A percentile compares a stretch with the other conserved stretches of the same genome.
Evolutionary conservation across 176 grass and related monocot genomes (phyloP).

Genomic region (Ensete ventricosum): DNA sequence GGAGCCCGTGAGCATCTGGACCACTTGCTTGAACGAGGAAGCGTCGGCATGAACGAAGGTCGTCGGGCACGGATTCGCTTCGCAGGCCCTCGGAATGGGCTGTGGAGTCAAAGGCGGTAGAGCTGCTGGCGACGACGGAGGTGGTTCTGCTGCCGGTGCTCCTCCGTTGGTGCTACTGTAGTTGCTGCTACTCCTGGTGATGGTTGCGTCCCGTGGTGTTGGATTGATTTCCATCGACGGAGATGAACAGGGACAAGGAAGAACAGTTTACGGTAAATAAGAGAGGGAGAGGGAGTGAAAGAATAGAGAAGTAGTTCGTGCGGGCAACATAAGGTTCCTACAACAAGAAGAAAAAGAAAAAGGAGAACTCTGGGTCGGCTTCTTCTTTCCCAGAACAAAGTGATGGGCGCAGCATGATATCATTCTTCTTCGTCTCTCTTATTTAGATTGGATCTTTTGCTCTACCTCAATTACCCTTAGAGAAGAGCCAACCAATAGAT

Average conservation of each 20-base stretch:
- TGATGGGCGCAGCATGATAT: not conserved
- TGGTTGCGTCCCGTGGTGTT: slow-evolving; percentile 2
- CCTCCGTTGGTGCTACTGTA: slow-evolving; percentile 21
- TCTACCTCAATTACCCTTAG: not conserved
- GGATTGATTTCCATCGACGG: not conserved
- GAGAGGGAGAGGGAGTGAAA: not conserved
- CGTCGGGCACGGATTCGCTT: slow-evolving; percentile 69
- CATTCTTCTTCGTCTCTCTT: not conserved
- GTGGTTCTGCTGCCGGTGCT: not conserved
- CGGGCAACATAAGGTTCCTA: not conserved
- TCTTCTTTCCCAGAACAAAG: not conserved
- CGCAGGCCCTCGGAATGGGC: slow-evolving; percentile 56
- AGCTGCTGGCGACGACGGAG: slow-evolving; percentile 23
- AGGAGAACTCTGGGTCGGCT: not conserved
- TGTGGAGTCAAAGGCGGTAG: slow-evolving; percentile 16
- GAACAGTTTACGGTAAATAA: not conserved
- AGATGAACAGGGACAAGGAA: not conserved
- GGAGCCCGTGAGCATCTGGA: slow-evolving; percentile 93
- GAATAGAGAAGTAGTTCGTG: not conserved
- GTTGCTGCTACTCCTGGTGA: slow-evolving; percentile 15
- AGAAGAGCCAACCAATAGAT: no score
- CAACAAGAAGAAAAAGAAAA: not conserved
- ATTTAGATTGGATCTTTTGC: not conserved
- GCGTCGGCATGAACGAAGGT: slow-evolving; percentile 97
- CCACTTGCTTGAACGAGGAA: slow-evolving; percentile 90